Percentiles rank a stretch among this genome's conserved stretches.
phyloP scores from a whole-genome alignment of 1,284 basidiomycete species.

The Chiua sp. region DNA sequence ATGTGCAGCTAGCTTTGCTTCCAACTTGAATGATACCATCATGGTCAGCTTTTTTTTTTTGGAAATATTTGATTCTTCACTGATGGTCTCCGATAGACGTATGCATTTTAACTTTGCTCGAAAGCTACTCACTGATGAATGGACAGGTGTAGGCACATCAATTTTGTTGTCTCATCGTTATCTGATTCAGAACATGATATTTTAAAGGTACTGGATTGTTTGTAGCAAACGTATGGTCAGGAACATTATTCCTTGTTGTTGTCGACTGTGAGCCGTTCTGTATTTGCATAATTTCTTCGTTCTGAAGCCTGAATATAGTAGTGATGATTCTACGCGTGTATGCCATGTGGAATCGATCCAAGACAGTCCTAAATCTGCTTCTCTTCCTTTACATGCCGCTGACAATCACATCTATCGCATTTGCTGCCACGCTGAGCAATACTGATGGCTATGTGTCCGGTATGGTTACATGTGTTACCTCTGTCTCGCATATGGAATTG shows the following conservation, averaged over 20 bases:
- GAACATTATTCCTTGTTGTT: neutral
- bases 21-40: too few relatives aligned
- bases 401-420: too few relatives aligned
- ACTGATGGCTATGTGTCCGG: too few relatives aligned
- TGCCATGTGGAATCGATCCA: slow-evolving; percentile 17
- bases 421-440: too few relatives aligned
- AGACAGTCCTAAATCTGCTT: neutral
- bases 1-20: too few relatives aligned
- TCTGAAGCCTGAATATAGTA: slow-evolving; percentile 6
- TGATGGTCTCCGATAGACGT: neutral
- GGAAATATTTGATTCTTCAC: too few relatives aligned
- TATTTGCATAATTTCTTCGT: neutral
- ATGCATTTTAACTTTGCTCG: neutral
- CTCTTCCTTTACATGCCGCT: too few relatives aligned
- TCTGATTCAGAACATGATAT: neutral
- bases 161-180: neutral
- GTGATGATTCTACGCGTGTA: slow-evolving; percentile 24
- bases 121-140: neutral
- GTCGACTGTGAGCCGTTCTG: slow-evolving; percentile 13
- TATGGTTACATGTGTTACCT: too few relatives aligned
- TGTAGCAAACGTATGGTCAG: neutral
- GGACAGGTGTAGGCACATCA: too few relatives aligned
- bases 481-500: too few relatives aligned
- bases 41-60: too few relatives aligned
- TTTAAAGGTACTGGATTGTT: slow-evolving; percentile 2